These are phyloP conservation scores for Mycena vulgaris DNA, from an alignment of 768 basidiomycete genomes.

Conservation along the genomic window DNA sequence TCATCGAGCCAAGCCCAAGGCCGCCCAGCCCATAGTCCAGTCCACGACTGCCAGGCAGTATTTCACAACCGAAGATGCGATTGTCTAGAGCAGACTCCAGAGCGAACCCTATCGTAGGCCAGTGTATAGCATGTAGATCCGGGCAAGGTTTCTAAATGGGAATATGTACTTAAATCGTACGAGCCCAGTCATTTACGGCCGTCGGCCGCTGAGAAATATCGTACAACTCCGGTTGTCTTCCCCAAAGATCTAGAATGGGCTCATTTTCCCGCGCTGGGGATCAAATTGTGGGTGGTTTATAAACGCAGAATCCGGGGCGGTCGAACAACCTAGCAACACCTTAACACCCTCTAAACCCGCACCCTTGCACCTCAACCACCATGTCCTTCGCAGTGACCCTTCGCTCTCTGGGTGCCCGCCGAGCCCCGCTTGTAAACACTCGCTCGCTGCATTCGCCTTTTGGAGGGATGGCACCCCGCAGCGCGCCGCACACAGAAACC, in stretches of 20 bases:
- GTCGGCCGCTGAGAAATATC: conserved; percentile 13
- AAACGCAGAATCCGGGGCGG: not conserved
- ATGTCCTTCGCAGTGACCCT: conserved; percentile 21
- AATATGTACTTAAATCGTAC: not conserved
- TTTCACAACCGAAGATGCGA: conserved; percentile 47
- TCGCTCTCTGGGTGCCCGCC: conserved; percentile 31
- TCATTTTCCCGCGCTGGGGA: conserved; percentile 20
- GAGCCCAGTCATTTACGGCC: not conserved
- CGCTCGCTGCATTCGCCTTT: conserved; percentile 35
- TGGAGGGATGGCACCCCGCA: conserved; percentile 27
- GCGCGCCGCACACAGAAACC: not conserved
- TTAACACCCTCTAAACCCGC: not conserved
- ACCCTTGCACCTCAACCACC: not conserved
- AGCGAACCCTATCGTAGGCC: not conserved
- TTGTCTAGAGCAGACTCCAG: conserved; percentile 17
- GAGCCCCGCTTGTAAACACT: conserved; percentile 18
- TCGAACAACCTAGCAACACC: not conserved
- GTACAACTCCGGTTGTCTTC: conserved; percentile 7
- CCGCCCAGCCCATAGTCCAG: conserved; percentile 51
- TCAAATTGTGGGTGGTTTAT: not conserved
- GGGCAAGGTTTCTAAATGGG: conserved; percentile 33
- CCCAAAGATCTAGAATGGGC: conserved; percentile 27
- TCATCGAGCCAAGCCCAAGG: conserved; percentile 78
- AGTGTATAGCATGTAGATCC: no score
- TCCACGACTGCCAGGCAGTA: conserved; percentile 61